Evolutionary conservation across 192 early-diverging fungal genomes (phyloP).

Genomic region (Anaeromyces robustus): DNA sequence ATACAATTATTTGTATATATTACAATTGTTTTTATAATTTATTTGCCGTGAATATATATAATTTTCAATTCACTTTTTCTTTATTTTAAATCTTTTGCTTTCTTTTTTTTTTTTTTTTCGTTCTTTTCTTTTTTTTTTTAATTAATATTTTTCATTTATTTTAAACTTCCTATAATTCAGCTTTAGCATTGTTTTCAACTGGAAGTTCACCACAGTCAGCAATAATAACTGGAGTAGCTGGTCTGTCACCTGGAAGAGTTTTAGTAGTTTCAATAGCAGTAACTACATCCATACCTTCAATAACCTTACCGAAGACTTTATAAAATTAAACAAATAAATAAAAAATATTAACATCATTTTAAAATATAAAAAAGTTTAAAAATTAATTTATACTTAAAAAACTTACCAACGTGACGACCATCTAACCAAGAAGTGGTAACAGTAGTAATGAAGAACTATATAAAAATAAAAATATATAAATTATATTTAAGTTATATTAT

Average conservation of each 20-base stretch:
- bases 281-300: constrained; percentile 36
- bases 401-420: constrained; percentile 28
- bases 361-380: too few species aligned
- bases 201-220: constrained; percentile 24
- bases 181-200: constrained; percentile 16
- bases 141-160: not conserved
- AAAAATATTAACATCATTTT: too few species aligned
- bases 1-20: too few species aligned
- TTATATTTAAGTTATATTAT: too few species aligned
- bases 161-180: not conserved
- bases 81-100: too few species aligned
- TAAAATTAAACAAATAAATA: not conserved
- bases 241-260: constrained; percentile 25
- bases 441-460: constrained; percentile 34
- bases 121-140: not conserved
- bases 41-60: too few species aligned
- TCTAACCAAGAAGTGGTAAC: constrained; percentile 33
- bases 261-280: constrained; percentile 7
- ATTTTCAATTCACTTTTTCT: too few species aligned
- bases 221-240: constrained; percentile 29
- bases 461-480: too few species aligned
- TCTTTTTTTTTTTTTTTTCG: not conserved
- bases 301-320: constrained; percentile 27
- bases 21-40: too few species aligned
- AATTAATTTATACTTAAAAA: too few species aligned